Evolutionary conservation across 371 early-diverging fungal genomes (phyloP).

Genomic region (Haplosporangium sp.): DNA sequence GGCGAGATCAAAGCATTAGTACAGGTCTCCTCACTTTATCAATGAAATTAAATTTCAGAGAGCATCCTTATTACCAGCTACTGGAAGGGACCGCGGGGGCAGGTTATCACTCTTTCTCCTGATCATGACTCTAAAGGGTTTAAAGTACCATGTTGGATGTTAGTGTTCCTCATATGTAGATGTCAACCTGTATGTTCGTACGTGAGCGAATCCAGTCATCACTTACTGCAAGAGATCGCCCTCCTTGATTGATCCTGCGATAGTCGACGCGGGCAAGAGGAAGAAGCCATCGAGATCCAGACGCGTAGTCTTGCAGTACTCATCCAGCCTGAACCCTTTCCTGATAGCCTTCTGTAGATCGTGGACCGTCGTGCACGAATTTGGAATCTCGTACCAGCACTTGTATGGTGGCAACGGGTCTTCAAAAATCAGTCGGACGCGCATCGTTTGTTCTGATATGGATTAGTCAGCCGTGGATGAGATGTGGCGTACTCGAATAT

Average conservation of each 20-base stretch:
- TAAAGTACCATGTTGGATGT: neutral
- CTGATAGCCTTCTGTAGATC: slow-evolving; percentile 43
- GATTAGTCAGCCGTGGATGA: slow-evolving; percentile 3
- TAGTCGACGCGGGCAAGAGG: slow-evolving; percentile 29
- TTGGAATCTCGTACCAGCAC: slow-evolving; percentile 52
- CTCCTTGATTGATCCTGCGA: slow-evolving; percentile 40
- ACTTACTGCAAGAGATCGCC: slow-evolving; percentile 47
- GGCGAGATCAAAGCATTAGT: no score
- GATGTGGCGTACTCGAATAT: no score
- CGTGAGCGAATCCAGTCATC: neutral
- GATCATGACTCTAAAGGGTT: slow-evolving; percentile 33
- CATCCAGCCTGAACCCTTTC: slow-evolving; percentile 37
- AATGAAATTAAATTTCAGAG: no score
- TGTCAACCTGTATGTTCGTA: no score
- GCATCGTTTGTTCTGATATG: slow-evolving; percentile 16
- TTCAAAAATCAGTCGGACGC: slow-evolving; percentile 45
- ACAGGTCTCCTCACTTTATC: neutral
- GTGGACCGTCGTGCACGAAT: slow-evolving; percentile 27
- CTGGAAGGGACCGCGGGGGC: neutral
- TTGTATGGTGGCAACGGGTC: slow-evolving; percentile 49
- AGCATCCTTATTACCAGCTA: no score
- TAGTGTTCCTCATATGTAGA: no score
- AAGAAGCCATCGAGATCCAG: slow-evolving; percentile 55
- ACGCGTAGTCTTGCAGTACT: slow-evolving; percentile 43
- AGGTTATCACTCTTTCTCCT: slow-evolving; percentile 14